Evolutionary conservation across 768 basidiomycete species (phyloP).

Genomic region (Hygrophoropsis aurantiaca): DNA sequence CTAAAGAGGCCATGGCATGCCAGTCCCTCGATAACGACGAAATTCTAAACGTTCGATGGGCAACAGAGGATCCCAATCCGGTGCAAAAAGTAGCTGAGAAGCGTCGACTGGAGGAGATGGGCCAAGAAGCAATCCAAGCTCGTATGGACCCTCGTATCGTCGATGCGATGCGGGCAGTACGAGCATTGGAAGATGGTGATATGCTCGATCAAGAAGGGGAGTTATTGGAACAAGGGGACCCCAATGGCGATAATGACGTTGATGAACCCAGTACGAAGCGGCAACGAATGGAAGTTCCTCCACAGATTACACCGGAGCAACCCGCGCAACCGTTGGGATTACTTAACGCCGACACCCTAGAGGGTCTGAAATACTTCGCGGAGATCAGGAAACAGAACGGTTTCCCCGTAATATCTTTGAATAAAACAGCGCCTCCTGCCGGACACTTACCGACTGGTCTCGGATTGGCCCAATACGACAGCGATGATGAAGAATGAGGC

Average conservation of each 20-base stretch:
- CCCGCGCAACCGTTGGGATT: constrained; percentile 52
- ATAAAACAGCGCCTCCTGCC: constrained; percentile 21
- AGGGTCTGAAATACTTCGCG: constrained; percentile 88
- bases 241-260: constrained; percentile 35
- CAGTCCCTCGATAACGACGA: constrained; percentile 97
- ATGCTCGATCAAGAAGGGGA: constrained; percentile 36
- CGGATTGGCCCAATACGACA: constrained; percentile 75
- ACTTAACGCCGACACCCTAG: constrained; percentile 80
- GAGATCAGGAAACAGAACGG: constrained; percentile 78
- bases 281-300: constrained; percentile 29
- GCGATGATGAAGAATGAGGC: constrained; percentile 56
- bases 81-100: constrained; percentile 85
- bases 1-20: constrained; percentile 98
- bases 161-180: constrained; percentile 82
- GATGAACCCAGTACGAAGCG: constrained; percentile 36
- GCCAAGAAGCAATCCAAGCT: constrained; percentile 82
- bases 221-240: constrained; percentile 27
- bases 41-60: constrained; percentile 98
- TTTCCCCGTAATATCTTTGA: not conserved
- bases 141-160: constrained; percentile 86
- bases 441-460: constrained; percentile 42
- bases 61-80: constrained; percentile 98
- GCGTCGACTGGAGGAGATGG: constrained; percentile 76
- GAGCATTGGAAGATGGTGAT: constrained; percentile 84
- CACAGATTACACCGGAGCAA: constrained; percentile 27